These are phyloP conservation scores for Lanmaoa pseudosensibilis DNA, from an alignment of 768 basidiomycete species.

Conservation along the genomic window DNA sequence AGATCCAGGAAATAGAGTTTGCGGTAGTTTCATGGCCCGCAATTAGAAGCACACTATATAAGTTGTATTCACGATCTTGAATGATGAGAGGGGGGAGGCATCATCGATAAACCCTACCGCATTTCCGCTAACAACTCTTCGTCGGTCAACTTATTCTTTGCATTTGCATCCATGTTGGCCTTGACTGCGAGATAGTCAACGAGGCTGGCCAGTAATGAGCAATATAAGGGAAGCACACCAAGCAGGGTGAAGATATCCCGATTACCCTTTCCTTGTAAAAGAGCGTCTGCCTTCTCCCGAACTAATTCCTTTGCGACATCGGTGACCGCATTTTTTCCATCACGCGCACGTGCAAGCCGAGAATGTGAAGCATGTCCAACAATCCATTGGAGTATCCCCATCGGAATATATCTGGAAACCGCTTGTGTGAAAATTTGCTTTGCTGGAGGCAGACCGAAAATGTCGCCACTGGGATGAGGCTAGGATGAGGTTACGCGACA, in stretches of 20 bases:
- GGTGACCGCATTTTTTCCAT: neutral
- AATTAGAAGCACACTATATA: conserved; percentile 44
- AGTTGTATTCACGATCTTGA: neutral
- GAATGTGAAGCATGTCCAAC: neutral
- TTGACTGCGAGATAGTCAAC: conserved; percentile 10
- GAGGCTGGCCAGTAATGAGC: neutral
- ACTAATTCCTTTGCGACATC: conserved; percentile 4
- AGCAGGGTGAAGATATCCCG: conserved; percentile 33
- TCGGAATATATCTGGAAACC: conserved; percentile 9
- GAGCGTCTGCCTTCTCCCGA: conserved; percentile 3
- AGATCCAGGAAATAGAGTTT: conserved; percentile 53
- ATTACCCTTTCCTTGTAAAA: conserved; percentile 14
- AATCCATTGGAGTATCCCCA: neutral
- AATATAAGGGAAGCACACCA: conserved; percentile 27
- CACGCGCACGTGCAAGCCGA: conserved; percentile 1
- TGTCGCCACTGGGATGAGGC: neutral
- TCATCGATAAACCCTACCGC: conserved; percentile 4
- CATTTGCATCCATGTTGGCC: conserved; percentile 24
- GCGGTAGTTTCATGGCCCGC: conserved; percentile 63
- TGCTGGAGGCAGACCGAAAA: conserved; percentile 12
- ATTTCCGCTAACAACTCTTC: conserved; percentile 18
- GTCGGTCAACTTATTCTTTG: conserved; percentile 15
- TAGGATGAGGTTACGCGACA: neutral
- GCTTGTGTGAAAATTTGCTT: conserved; percentile 7
- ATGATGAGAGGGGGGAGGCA: neutral